phyloP scores from a whole-genome alignment of 169 alveolate species.

The Eimeria mitis region DNA sequence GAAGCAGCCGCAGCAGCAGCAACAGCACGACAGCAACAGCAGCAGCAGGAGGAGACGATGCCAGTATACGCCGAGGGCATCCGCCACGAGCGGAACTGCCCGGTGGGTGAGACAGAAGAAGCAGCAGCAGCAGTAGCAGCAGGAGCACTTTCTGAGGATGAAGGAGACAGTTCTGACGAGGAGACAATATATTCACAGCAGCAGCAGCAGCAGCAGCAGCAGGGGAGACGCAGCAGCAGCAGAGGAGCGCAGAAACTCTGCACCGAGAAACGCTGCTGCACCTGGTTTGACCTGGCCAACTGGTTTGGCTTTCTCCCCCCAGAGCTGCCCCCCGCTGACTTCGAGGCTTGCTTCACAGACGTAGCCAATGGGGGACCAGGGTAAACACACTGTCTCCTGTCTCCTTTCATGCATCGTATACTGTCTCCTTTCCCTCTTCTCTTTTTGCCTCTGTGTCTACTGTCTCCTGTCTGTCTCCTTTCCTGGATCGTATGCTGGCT shows the following conservation, averaged over 20 bases:
- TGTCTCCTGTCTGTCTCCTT: no score
- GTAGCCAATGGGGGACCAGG: slow-evolving; percentile 83
- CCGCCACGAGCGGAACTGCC: slow-evolving; percentile 74
- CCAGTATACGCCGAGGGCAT: slow-evolving; percentile 58
- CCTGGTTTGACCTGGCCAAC: slow-evolving; percentile 79
- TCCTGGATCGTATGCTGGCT: no score
- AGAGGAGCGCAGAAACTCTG: slow-evolving; percentile 20
- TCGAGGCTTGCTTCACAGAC: slow-evolving; percentile 82
- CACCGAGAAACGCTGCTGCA: slow-evolving; percentile 74
- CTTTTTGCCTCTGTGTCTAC: no score
- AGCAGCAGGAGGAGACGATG: slow-evolving; percentile 2
- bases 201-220: neutral
- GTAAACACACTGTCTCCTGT: neutral
- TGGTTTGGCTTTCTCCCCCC: slow-evolving; percentile 81
- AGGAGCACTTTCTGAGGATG: neutral
- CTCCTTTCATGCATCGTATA: no score
- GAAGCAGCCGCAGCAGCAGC: no score
- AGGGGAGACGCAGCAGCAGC: neutral
- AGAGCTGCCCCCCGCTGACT: slow-evolving; percentile 66
- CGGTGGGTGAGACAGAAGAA: neutral
- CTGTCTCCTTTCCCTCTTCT: no score
- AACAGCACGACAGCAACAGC: neutral
- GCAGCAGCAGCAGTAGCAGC: neutral
- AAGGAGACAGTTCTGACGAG: neutral
- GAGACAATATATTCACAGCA: neutral